phyloP scores from a whole-genome alignment of 345 rosid genomes.

The Populus tremula region DNA sequence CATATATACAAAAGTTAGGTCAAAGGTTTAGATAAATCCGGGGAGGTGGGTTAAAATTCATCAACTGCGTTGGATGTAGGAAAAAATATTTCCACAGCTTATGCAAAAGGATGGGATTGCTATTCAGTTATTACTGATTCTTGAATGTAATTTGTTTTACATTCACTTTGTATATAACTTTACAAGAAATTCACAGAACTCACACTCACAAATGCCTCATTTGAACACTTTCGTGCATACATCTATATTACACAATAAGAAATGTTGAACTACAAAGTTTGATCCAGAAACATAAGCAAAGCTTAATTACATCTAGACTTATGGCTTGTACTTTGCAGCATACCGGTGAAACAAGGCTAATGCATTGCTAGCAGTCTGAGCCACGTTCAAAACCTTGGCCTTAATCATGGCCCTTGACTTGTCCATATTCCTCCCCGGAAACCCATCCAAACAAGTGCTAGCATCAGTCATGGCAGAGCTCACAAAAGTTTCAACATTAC shows the following conservation, averaged over 20 bases:
- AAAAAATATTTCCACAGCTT: not conserved
- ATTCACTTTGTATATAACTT: not conserved
- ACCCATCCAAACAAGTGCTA: slow-evolving; percentile 46
- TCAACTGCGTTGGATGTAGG: not conserved
- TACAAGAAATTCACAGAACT: not conserved
- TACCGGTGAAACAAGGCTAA: slow-evolving; percentile 63
- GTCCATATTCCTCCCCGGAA: slow-evolving; percentile 55
- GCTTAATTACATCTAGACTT: not conserved
- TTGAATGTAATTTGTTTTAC: not conserved
- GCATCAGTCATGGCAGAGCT: slow-evolving; percentile 76
- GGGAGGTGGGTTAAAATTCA: not conserved
- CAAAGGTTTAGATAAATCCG: too few relatives aligned
- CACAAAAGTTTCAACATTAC: slow-evolving; percentile 70
- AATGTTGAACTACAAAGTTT: not conserved
- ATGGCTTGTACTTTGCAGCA: slow-evolving; percentile 46
- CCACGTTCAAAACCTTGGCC: slow-evolving; percentile 73
- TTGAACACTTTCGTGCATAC: too few relatives aligned
- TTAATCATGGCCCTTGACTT: slow-evolving; percentile 70
- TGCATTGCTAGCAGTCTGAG: slow-evolving; percentile 74
- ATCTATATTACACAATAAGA: not conserved
- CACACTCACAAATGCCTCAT: too few relatives aligned
- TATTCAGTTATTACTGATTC: not conserved
- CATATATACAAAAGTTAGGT: too few relatives aligned
- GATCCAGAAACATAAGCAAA: not conserved
- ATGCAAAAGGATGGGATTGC: not conserved